These are phyloP conservation scores for Lentinula novae-zelandiae DNA, from an alignment of 1,284 basidiomycete genomes.

Conservation along the genomic window DNA sequence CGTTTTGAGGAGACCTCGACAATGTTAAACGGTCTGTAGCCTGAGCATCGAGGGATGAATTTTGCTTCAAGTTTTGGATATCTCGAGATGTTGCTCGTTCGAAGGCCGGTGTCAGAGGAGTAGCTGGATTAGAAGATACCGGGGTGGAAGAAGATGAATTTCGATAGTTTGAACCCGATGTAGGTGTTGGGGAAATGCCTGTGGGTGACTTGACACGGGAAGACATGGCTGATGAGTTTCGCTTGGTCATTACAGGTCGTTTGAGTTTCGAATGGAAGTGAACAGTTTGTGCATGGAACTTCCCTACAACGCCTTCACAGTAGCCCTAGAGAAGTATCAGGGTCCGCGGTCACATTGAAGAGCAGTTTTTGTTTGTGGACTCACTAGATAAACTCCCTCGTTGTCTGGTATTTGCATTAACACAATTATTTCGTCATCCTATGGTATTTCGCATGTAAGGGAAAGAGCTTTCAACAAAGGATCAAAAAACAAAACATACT, in stretches of 20 bases:
- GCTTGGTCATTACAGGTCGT: constrained; percentile 74
- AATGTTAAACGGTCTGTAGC: not conserved
- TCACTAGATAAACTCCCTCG: constrained; percentile 58
- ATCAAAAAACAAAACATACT: constrained; percentile 28
- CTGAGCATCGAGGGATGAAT: not conserved
- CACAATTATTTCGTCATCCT: constrained; percentile 81
- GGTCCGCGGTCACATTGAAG: not conserved
- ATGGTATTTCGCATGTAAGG: not conserved
- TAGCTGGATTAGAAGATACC: constrained; percentile 1
- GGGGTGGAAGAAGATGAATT: constrained; percentile 7
- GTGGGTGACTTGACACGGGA: constrained; percentile 21
- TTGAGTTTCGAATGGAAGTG: constrained; percentile 76
- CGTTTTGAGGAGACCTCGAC: not conserved
- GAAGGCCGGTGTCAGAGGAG: constrained; percentile 4
- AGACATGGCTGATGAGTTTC: constrained; percentile 32
- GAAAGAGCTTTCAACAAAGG: not conserved
- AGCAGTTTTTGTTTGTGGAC: constrained; percentile 19
- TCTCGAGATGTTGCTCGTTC: not conserved
- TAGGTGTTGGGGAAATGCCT: constrained; percentile 12
- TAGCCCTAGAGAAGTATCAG: constrained; percentile 49
- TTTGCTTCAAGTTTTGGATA: not conserved
- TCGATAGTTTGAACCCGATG: not conserved
- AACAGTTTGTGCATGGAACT: constrained; percentile 69
- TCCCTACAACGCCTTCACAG: constrained; percentile 90
- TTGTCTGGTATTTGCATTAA: constrained; percentile 67